Percentiles rank a stretch among this genome's conserved stretches.
Evolutionary conservation across 2,329 filamentous ascomycete genomes (phyloP).

Genomic region (Pseudonectria foliicola): DNA sequence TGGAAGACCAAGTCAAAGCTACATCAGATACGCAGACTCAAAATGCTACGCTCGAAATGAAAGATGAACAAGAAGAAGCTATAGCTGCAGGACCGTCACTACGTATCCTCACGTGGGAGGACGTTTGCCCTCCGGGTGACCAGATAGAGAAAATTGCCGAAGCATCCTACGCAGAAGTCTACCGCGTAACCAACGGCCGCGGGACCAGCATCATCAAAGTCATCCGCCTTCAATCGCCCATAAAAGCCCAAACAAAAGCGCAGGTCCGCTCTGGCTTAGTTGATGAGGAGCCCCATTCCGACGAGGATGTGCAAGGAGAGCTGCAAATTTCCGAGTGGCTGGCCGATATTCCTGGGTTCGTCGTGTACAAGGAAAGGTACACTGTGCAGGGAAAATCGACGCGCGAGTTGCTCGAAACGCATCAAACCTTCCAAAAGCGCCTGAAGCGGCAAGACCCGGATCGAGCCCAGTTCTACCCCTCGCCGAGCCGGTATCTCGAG

Average conservation of each 20-base stretch:
- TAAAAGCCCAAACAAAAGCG: conserved; percentile 50
- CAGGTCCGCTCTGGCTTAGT: conserved; percentile 48
- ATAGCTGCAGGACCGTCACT: conserved; percentile 21
- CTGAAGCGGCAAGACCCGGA: conserved; percentile 49
- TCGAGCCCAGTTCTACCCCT: conserved; percentile 54
- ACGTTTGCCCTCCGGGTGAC: conserved; percentile 47
- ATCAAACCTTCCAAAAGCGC: conserved; percentile 48
- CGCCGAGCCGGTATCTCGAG: conserved; percentile 51
- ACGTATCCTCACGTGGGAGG: conserved; percentile 46
- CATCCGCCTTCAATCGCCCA: conserved; percentile 51
- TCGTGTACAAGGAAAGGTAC: conserved; percentile 59
- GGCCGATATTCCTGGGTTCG: conserved; percentile 57
- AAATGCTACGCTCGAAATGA: not conserved
- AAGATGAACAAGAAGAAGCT: conserved; percentile 8
- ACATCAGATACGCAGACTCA: too few relatives aligned
- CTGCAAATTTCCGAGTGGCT: conserved; percentile 57
- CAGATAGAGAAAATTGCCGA: conserved; percentile 58
- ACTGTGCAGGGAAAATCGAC: conserved; percentile 51
- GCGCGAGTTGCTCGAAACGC: conserved; percentile 49
- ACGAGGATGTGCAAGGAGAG: conserved; percentile 50
- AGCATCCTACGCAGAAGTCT: conserved; percentile 60
- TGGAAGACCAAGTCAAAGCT: conserved; percentile 3
- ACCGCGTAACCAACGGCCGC: conserved; percentile 51
- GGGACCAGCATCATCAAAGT: conserved; percentile 61
- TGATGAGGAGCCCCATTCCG: conserved; percentile 51